Base-by-base conservation (phyloP, 139 green algal species). In the Klebsormidium nitens region DNA sequence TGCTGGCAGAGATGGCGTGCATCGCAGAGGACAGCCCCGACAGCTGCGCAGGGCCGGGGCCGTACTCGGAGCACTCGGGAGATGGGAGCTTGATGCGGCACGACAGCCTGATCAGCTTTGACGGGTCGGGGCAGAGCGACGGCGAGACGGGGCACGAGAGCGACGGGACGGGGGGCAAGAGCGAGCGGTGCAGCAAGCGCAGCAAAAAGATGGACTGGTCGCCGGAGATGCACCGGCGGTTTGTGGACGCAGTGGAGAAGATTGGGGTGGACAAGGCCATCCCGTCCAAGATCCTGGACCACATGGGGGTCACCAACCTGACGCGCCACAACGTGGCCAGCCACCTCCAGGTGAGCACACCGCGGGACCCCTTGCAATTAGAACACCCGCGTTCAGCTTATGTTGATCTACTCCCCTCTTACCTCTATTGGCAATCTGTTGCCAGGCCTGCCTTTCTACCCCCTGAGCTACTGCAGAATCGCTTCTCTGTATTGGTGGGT, bases 291-390 rank as follows among this genome's bases (percentile, higher is more conserved):
- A 87, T 88, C 50, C 31, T 87, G 57, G 77, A 87, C 50, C 49
- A 61, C 29, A 88, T 88, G 83, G 78, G 78, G 3, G 82, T 81
- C 8, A 31, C 36, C 0, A 83, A 65, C 38, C 62, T 88, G 26
- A 88, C 83, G 3, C 65, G 83, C 14, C 76, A 87, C 37, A 87
- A 88, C 75, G 78, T 88, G 35, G 83, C 83, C 55, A 80, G 61
- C 50, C 83, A 88, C 66, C 66, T 88, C 29, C 83, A 88, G 52
- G 83, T 84, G n/a, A n/a, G n/a, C n/a, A n/a, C n/a, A n/a, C n/a
- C n/a, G n/a, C n/a, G n/a, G n/a, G n/a, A n/a, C n/a, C n/a, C n/a
- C n/a, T n/a, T n/a, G n/a, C n/a, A n/a, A n/a, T n/a, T n/a, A n/a
- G n/a, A n/a, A n/a, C n/a, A n/a, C n/a, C n/a, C n/a, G n/a, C n/a